Conservation (phyloP, 805 yeast genomes). For the Candida orba region DNA sequence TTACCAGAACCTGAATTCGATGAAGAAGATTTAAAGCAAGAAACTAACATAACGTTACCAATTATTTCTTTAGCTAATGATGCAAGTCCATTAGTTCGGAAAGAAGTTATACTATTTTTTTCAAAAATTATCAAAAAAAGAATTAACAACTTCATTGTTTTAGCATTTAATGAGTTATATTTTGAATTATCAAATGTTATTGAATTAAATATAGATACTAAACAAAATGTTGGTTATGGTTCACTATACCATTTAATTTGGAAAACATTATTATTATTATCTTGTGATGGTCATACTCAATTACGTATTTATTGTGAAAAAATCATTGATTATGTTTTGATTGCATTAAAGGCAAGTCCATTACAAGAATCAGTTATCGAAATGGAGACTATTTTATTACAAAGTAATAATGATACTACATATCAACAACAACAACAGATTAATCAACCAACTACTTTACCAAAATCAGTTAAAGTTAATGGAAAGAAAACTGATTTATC, state of each 20-base stretch:
- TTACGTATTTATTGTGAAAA: constrained; percentile 66
- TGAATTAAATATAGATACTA: constrained; percentile 47
- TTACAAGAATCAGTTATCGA: constrained; percentile 58
- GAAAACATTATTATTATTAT: constrained; percentile 71
- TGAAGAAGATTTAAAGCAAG: constrained; percentile 50
- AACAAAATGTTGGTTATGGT: constrained; percentile 76
- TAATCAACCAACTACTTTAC: constrained; percentile 30
- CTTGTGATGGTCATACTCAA: constrained; percentile 85
- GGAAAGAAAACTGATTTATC: constrained; percentile 11
- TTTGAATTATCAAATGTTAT: constrained; percentile 48
- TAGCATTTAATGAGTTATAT: constrained; percentile 78
- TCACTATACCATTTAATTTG: constrained; percentile 80
- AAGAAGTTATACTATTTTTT: constrained; percentile 73
- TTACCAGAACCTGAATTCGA: constrained; percentile 38
- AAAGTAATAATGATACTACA: constrained; percentile 27
- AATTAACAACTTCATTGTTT: constrained; percentile 68
- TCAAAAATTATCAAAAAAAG: constrained; percentile 68
- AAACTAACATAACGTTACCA: constrained; percentile 60
- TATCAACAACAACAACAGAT: constrained; percentile 19
- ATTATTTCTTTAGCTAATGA: constrained; percentile 68
- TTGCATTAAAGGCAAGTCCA: constrained; percentile 46
- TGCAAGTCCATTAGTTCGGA: constrained; percentile 83
- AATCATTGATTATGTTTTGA: constrained; percentile 65
- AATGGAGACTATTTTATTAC: constrained; percentile 56
- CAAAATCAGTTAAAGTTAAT: constrained; percentile 29